Evolutionary conservation across 2,329 filamentous ascomycete species (phyloP).

Genomic region (Endothia cerciana): DNA sequence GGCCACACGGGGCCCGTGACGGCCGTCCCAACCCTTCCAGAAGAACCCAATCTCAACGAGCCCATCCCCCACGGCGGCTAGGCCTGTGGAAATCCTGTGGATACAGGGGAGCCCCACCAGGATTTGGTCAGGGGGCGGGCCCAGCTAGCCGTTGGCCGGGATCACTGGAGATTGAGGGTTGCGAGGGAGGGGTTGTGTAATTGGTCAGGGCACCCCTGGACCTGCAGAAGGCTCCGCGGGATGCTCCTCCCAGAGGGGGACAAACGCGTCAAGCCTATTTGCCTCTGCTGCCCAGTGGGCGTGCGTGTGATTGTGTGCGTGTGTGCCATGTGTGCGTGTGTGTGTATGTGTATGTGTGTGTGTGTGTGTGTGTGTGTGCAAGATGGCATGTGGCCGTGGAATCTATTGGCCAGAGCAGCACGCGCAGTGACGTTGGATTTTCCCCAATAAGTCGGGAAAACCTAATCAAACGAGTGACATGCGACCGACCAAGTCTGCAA

Average conservation of each 20-base stretch:
- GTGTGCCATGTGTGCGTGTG: background rate
- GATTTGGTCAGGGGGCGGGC: conserved; percentile 21
- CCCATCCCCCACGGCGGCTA: background rate
- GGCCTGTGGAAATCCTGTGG: too few species aligned
- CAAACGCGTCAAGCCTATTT: background rate
- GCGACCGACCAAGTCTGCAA: background rate
- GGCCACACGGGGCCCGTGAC: background rate
- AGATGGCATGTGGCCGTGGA: background rate
- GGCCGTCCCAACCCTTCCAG: background rate
- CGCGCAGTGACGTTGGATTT: conserved; percentile 8
- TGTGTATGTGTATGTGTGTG: background rate
- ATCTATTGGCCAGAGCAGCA: background rate
- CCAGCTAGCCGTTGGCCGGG: conserved; percentile 4
- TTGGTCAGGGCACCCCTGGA: conserved; percentile 17
- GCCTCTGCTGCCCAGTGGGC: too few species aligned
- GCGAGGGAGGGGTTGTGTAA: background rate
- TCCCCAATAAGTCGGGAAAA: background rate
- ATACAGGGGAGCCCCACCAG: background rate
- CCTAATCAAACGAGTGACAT: background rate
- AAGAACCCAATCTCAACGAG: background rate
- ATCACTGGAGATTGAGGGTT: conserved; percentile 23
- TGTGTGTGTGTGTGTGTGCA: background rate
- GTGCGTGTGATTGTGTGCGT: background rate
- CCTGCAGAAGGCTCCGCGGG: conserved; percentile 9
- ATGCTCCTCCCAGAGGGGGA: conserved; percentile 15